phyloP scores from a whole-genome alignment of 352 stramenopile species.

The Globisporangium carolinianum region DNA sequence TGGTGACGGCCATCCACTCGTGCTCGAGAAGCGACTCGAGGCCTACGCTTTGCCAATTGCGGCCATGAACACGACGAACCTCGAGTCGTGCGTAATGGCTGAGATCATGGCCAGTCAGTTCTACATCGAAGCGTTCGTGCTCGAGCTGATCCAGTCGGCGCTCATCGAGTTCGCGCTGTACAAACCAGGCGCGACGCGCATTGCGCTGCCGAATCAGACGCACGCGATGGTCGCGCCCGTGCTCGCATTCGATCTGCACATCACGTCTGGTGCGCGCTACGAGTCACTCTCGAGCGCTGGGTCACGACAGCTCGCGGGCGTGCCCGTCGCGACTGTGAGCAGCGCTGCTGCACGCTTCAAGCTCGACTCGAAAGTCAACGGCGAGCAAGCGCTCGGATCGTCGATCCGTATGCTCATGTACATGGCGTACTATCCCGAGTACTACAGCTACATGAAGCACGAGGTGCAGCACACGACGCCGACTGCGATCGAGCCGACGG shows the following conservation, averaged over 20 bases:
- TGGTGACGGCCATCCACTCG: conserved; percentile 13
- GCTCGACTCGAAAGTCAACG: conserved; percentile 21
- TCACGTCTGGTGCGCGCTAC: conserved; percentile 17
- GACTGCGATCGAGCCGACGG: neutral
- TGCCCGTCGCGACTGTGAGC: conserved; percentile 14
- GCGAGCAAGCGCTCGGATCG: conserved; percentile 12
- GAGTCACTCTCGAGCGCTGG: conserved; percentile 1
- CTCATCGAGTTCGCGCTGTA: conserved; percentile 13
- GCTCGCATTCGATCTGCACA: conserved; percentile 7
- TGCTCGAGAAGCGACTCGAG: conserved; percentile 13
- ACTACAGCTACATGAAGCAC: conserved; percentile 21
- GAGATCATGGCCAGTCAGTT: conserved; percentile 16
- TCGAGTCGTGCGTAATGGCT: conserved; percentile 22
- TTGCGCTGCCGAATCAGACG: conserved; percentile 8
- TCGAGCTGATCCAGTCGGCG: conserved; percentile 19
- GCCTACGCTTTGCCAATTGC: conserved; percentile 6
- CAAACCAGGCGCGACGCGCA: neutral
- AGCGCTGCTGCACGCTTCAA: conserved; percentile 12
- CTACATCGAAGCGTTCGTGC: conserved; percentile 22
- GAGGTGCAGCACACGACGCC: neutral
- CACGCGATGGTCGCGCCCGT: conserved; percentile 8
- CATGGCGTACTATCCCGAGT: conserved; percentile 25
- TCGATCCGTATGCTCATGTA: conserved; percentile 22
- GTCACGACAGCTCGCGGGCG: conserved; percentile 9
- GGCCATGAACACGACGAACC: conserved; percentile 13